Conservation (phyloP, 129 eudicot genomes). For the Chrysanthemum seticuspe region DNA sequence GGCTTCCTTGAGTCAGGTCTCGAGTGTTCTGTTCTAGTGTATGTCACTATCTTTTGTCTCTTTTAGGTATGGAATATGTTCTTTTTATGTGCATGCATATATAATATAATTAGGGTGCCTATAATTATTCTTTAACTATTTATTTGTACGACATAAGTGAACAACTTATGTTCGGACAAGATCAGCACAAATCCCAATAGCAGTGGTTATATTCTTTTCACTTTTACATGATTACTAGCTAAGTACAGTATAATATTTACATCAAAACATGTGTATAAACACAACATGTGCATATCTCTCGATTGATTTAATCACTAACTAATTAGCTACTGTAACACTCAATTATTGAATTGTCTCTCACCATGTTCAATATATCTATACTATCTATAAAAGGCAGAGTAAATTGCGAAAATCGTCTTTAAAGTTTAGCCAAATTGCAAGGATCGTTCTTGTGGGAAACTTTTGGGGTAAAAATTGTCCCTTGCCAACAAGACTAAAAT, state of each 20-base stretch:
- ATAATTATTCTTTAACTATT: background rate
- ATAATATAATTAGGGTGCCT: background rate
- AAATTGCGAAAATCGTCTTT: too few species aligned
- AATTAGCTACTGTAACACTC: background rate
- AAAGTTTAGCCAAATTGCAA: too few species aligned
- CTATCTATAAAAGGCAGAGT: too few species aligned
- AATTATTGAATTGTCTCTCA: background rate
- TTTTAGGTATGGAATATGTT: constrained; percentile 38
- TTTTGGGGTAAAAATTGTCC: too few species aligned
- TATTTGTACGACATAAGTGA: constrained; percentile 20
- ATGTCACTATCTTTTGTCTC: constrained; percentile 60
- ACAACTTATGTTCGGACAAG: constrained; percentile 24
- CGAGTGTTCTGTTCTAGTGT: constrained; percentile 39
- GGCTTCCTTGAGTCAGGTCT: constrained; percentile 38
- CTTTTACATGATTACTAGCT: background rate
- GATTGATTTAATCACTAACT: background rate
- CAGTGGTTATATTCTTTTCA: constrained; percentile 4
- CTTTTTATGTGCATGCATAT: background rate
- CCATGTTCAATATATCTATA: background rate
- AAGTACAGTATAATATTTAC: too few species aligned
- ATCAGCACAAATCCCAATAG: constrained; percentile 29
- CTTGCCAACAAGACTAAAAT: too few species aligned
- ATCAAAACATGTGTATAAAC: too few species aligned
- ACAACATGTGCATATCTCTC: background rate
- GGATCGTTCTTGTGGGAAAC: too few species aligned